phyloP scores from a whole-genome alignment of 805 yeast species.

The Kuraishia piskuri region DNA sequence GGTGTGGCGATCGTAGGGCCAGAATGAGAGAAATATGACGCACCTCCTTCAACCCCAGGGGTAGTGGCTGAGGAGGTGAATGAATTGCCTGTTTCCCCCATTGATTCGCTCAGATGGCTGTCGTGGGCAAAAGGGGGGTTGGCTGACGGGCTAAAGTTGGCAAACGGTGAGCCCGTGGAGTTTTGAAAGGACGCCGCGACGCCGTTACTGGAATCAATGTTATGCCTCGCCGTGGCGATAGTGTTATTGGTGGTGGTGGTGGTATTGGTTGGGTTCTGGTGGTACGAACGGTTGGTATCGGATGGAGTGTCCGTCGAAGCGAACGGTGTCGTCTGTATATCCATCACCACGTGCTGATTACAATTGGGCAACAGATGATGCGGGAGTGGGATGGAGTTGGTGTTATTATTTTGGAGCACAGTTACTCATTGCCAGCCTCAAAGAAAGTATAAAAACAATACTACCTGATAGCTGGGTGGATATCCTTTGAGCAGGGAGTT shows the following conservation, averaged over 20 bases:
- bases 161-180: constrained; percentile 1
- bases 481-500: not conserved
- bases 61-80: constrained; percentile 1
- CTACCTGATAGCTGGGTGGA: no score
- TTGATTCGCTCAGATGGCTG: constrained; percentile 1
- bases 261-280: no score
- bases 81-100: constrained; percentile 1
- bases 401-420: not conserved
- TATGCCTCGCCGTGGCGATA: not conserved
- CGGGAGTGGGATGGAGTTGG: not conserved
- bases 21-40: not conserved
- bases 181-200: not conserved
- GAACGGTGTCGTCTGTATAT: not conserved
- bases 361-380: not conserved
- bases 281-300: not conserved
- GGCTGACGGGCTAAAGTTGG: constrained; percentile 6
- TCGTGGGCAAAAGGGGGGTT: constrained; percentile 5
- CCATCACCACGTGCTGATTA: not conserved
- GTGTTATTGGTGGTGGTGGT: not conserved
- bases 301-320: not conserved
- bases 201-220: not conserved
- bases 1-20: not conserved
- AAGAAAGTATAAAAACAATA: no score
- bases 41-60: not conserved
- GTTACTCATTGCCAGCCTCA: not conserved